These are phyloP conservation scores for Melastoma malabathricum DNA, from an alignment of 345 rosid species.

Conservation along the genomic window DNA sequence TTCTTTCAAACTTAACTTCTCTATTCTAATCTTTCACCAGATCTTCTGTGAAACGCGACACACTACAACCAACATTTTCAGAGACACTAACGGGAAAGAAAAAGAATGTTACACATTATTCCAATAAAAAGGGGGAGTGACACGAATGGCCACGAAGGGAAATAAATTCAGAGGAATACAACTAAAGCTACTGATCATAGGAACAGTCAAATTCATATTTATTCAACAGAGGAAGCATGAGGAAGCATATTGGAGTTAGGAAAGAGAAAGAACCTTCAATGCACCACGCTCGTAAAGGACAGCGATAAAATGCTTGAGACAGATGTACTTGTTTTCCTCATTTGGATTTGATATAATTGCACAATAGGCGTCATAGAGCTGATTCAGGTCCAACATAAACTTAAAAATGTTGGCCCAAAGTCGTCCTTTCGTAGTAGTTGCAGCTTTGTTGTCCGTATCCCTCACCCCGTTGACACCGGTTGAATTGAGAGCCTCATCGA, in stretches of 20 bases:
- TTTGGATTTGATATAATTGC: conserved; percentile 96
- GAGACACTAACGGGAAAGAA: too few species aligned
- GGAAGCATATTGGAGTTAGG: conserved; percentile 1
- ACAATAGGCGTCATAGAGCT: conserved; percentile 82
- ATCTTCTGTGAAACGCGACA: too few species aligned
- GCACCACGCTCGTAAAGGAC: conserved; percentile 80
- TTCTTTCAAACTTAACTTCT: too few species aligned
- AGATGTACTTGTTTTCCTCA: conserved; percentile 86
- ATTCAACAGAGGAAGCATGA: background rate
- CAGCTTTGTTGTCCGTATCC: conserved; percentile 35
- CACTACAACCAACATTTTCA: too few species aligned
- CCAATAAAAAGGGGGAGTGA: too few species aligned
- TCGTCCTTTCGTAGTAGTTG: conserved; percentile 49
- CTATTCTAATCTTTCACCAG: too few species aligned
- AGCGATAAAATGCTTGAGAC: conserved; percentile 82
- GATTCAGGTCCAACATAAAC: conserved; percentile 80
- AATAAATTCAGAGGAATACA: too few species aligned
- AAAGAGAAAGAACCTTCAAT: conserved; percentile 45
- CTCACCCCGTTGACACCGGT: conserved; percentile 18
- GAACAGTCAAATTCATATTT: too few species aligned
- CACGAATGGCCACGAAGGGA: too few species aligned
- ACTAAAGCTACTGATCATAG: too few species aligned
- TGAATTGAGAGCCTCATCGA: conserved; percentile 58
- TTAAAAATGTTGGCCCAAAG: conserved; percentile 95
- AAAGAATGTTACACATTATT: too few species aligned